These are phyloP conservation scores for Tricholoma hemisulphureum DNA, from an alignment of 768 basidiomycete genomes.

Conservation along the genomic window DNA sequence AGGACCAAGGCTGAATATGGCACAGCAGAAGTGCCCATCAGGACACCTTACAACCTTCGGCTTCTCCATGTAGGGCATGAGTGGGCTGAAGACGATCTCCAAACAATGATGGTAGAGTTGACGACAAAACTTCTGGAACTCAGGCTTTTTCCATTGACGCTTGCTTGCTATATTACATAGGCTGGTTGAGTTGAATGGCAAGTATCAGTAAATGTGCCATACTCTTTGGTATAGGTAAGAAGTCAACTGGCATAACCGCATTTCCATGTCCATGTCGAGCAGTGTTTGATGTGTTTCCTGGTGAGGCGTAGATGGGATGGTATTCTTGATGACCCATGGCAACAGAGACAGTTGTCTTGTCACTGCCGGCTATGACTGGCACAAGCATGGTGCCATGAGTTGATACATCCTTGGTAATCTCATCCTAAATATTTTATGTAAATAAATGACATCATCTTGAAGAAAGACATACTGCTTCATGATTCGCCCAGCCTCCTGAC, in stretches of 20 bases:
- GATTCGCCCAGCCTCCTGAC: conserved; percentile 36
- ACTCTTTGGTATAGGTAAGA: conserved; percentile 37
- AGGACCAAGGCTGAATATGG: too few species aligned
- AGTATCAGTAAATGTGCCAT: conserved; percentile 13
- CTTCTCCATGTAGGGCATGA: background rate
- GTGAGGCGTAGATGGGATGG: conserved; percentile 32
- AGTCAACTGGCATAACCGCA: conserved; percentile 27
- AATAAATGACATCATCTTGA: conserved; percentile 8
- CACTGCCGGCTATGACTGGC: conserved; percentile 34
- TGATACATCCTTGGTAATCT: conserved; percentile 20
- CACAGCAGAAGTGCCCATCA: too few species aligned
- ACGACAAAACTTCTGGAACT: too few species aligned
- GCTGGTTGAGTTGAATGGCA: background rate
- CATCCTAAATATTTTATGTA: conserved; percentile 21
- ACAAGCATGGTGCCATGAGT: conserved; percentile 32
- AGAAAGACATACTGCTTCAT: conserved; percentile 29
- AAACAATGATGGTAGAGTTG: too few species aligned
- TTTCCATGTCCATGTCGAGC: conserved; percentile 27
- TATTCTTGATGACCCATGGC: too few species aligned
- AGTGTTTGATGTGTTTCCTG: conserved; percentile 27
- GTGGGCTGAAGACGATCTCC: background rate
- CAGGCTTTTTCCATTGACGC: conserved; percentile 8
- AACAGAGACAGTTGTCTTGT: conserved; percentile 44
- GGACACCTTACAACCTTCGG: too few species aligned
- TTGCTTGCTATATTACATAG: conserved; percentile 4